Conservation (phyloP, 2,329 filamentous ascomycete genomes). For the Verticillium dahliae region DNA sequence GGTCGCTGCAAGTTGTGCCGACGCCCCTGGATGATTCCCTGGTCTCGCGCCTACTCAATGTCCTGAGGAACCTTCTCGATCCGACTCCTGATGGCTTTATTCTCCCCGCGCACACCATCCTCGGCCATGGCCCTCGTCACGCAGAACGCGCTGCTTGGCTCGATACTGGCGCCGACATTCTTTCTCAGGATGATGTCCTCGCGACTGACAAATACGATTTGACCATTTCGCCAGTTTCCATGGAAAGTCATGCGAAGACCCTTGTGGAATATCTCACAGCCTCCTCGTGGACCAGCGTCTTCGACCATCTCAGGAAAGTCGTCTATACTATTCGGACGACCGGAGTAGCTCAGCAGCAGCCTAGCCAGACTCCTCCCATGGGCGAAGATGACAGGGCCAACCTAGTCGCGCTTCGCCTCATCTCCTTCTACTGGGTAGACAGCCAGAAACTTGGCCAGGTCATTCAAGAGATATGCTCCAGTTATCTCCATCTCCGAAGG, state of each 20-base stretch:
- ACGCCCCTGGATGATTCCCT: constrained; percentile 41
- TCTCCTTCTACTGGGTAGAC: constrained; percentile 61
- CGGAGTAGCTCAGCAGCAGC: constrained; percentile 28
- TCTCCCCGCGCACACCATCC: constrained; percentile 48
- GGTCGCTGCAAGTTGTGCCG: constrained; percentile 16
- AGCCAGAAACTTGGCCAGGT: constrained; percentile 52
- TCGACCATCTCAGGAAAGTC: constrained; percentile 50
- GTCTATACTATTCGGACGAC: constrained; percentile 44
- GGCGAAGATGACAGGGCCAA: constrained; percentile 45
- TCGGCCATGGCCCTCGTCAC: constrained; percentile 42
- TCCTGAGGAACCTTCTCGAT: constrained; percentile 48
- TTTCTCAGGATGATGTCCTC: background rate
- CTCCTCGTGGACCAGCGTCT: constrained; percentile 54
- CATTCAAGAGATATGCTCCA: constrained; percentile 60
- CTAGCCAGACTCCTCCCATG: constrained; percentile 27
- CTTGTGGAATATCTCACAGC: constrained; percentile 59
- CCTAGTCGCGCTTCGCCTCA: constrained; percentile 49
- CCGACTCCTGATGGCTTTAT: constrained; percentile 52
- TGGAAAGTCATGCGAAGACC: constrained; percentile 27
- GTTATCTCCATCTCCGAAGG: constrained; percentile 60
- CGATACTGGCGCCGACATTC: constrained; percentile 15
- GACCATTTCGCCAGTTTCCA: background rate
- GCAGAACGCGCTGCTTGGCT: constrained; percentile 1
- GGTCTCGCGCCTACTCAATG: constrained; percentile 48
- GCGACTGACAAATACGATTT: background rate